These are phyloP conservation scores for Penicillium capsulatum DNA, from an alignment of 2,329 filamentous ascomycete species.

Conservation along the genomic window DNA sequence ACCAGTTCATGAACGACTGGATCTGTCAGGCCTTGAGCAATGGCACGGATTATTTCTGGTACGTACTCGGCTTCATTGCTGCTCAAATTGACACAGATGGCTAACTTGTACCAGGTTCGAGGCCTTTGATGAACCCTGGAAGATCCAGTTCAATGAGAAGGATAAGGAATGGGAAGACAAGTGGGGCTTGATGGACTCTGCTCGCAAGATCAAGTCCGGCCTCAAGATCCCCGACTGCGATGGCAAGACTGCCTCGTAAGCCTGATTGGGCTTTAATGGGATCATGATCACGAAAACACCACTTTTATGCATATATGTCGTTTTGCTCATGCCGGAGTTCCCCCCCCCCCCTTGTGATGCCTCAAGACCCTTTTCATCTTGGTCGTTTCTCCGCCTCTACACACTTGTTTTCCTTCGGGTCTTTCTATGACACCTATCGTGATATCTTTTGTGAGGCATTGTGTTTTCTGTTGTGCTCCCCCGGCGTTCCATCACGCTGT, in stretches of 20 bases:
- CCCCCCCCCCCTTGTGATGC: background rate
- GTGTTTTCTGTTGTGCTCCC: no score
- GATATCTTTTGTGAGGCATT: no score
- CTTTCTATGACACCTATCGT: no score
- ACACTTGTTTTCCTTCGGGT: background rate
- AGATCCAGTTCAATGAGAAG: constrained; percentile 65
- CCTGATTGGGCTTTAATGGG: constrained; percentile 6
- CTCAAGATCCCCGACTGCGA: constrained; percentile 83
- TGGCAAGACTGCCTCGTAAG: constrained; percentile 59
- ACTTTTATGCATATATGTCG: constrained; percentile 7
- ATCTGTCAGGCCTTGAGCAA: constrained; percentile 76
- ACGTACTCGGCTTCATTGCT: constrained; percentile 27
- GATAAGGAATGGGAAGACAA: constrained; percentile 84
- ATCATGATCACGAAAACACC: constrained; percentile 20
- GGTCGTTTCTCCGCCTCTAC: background rate
- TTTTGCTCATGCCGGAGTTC: background rate
- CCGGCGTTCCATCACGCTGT: no score
- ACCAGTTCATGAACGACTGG: constrained; percentile 80
- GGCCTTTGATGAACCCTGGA: constrained; percentile 97
- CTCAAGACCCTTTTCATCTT: background rate
- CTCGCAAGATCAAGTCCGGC: constrained; percentile 77
- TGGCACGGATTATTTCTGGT: constrained; percentile 91
- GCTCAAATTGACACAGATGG: background rate
- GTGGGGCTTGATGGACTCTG: constrained; percentile 86
- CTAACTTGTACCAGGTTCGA: constrained; percentile 60